Base-by-base conservation (phyloP, 805 yeast genomes). In the Wickerhamomyces pijperi region DNA sequence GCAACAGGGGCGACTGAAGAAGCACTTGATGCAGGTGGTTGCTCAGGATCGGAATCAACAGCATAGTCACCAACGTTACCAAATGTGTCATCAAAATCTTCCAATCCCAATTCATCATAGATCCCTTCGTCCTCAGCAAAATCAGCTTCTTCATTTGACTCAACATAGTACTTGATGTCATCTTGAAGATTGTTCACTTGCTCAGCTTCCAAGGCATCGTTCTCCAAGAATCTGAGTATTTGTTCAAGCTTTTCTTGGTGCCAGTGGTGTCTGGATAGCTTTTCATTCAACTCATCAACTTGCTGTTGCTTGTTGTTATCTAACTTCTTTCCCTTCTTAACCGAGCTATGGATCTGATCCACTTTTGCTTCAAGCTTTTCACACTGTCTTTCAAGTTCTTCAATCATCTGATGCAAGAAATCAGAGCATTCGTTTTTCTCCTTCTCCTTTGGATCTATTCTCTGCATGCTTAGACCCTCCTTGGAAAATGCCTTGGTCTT, bases 401-500 rank as follows among this genome's bases (percentile, higher is more conserved):
- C 95, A 48, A 85, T 67, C 61, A 77, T 72, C 16, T 72, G 74
- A 44, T 77, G 74, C 29, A 88, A 60, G 54, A 87, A 90, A 18
- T 74, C 72, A 21, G 73, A 66, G 23, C 84, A 77, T 36, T 84
- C 94, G 39, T 70, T 72, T 54, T 82, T 83, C 59, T 83, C 87
- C 54, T 76, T 74, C 55, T 84, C 90, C 45, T 76, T 80, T 11
- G 94, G 92, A 55, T 84, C 92, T 43, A 74, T 65, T 42, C 70
- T 70, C 44, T 79, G 76, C 55, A 76, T 75, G 37, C 82, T 85
- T 46, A 90, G 68, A 1, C 97, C 97, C 60, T 92, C 97, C 54
- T 85, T 86, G 25, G 92, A 78, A 57, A 84, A 90, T 38, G 95
- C 96, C 60, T 90, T 90, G 31, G 94, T 86, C 63, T 90, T 90